phyloP scores from a whole-genome alignment of 768 basidiomycete genomes.

The Omphalotus guepiniiformis region DNA sequence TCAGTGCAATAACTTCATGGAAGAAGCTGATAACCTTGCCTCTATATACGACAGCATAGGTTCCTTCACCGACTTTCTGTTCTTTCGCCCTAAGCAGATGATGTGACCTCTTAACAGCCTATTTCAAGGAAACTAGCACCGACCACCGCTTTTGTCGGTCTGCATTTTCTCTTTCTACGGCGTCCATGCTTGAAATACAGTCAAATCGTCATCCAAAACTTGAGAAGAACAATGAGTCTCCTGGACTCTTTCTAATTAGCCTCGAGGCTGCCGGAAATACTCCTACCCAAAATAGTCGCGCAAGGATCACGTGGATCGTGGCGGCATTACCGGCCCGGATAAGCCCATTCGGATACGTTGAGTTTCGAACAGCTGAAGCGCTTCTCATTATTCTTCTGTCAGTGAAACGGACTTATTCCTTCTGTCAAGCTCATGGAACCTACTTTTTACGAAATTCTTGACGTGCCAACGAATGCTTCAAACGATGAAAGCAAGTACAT shows the following conservation, averaged over 20 bases:
- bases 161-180: conserved; percentile 73
- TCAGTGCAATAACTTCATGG: background rate
- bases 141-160: conserved; percentile 71
- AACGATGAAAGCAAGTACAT: conserved; percentile 53
- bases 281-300: background rate
- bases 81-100: conserved; percentile 60
- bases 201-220: conserved; percentile 3
- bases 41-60: conserved; percentile 94
- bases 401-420: too few relatives aligned
- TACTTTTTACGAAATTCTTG: conserved; percentile 41
- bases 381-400: too few relatives aligned
- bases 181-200: too few relatives aligned
- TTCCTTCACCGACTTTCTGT: conserved; percentile 84
- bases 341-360: background rate
- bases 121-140: conserved; percentile 10
- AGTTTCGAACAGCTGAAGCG: background rate
- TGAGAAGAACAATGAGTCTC: background rate
- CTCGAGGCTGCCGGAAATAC: too few relatives aligned
- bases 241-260: too few relatives aligned
- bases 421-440: conserved; percentile 9
- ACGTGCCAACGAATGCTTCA: conserved; percentile 38
- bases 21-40: conserved; percentile 40
- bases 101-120: conserved; percentile 9
- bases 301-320: background rate
- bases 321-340: background rate